phyloP scores from a whole-genome alignment of 176 grass and related monocot genomes.

The Saccharum officinarum region DNA sequence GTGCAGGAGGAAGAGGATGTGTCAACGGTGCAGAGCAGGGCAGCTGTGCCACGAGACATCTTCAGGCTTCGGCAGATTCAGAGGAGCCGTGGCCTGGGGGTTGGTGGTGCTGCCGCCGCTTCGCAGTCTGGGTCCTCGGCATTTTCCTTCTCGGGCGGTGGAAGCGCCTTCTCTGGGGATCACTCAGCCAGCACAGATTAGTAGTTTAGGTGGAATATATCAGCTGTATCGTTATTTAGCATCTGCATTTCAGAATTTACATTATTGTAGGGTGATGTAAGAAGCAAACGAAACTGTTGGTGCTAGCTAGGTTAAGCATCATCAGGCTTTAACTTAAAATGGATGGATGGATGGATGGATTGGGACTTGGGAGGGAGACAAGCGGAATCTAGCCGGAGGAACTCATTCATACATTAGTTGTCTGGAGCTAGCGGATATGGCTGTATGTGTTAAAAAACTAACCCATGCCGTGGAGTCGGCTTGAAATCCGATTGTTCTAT shows the following conservation, averaged over 20 bases:
- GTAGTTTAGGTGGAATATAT: not conserved
- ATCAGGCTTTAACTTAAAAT: too few relatives aligned
- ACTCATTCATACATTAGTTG: too few relatives aligned
- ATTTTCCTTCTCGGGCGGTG: slow-evolving; percentile 56
- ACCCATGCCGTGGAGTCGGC: too few relatives aligned
- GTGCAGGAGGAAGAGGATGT: slow-evolving; percentile 82
- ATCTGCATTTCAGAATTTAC: not conserved
- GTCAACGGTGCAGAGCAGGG: slow-evolving; percentile 49
- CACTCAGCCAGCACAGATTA: slow-evolving; percentile 77
- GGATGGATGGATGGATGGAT: too few relatives aligned
- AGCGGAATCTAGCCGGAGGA: too few relatives aligned
- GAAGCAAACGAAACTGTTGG: too few relatives aligned
- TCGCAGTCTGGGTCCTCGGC: slow-evolving; percentile 81
- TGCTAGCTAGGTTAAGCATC: too few relatives aligned
- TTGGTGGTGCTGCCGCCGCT: not conserved
- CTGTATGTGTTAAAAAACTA: too few relatives aligned
- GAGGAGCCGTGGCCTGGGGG: slow-evolving; percentile 46
- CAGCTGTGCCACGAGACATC: slow-evolving; percentile 65
- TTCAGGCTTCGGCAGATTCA: slow-evolving; percentile 95
- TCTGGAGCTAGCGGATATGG: too few relatives aligned
- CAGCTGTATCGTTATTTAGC: not conserved
- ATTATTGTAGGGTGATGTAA: not conserved
- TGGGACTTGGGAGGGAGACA: too few relatives aligned
- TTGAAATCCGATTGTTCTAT: too few relatives aligned
- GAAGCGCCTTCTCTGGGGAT: slow-evolving; percentile 78